A percentile compares a stretch with the other conserved stretches of the same genome.
These are phyloP conservation scores for Leccinum uliginosum DNA, from an alignment of 768 basidiomycete species.

Conservation along the genomic window DNA sequence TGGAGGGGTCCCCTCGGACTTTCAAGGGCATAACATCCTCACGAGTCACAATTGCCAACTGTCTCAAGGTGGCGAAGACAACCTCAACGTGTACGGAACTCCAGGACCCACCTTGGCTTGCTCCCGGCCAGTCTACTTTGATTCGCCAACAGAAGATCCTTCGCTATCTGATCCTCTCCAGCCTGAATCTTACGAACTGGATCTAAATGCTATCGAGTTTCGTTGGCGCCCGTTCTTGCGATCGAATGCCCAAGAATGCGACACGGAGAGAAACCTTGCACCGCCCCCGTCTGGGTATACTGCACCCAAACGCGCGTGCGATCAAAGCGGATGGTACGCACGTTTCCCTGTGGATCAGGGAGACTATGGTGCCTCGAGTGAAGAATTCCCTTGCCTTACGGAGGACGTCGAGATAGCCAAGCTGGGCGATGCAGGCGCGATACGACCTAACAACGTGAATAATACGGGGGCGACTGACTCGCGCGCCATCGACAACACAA, in stretches of 20 bases:
- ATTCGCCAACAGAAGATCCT: constrained; percentile 50
- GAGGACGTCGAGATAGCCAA: constrained; percentile 9
- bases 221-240: constrained; percentile 50
- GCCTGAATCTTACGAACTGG: constrained; percentile 34
- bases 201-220: constrained; percentile 45
- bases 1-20: constrained; percentile 12
- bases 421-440: background rate
- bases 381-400: constrained; percentile 8
- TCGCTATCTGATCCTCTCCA: constrained; percentile 36
- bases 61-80: constrained; percentile 1
- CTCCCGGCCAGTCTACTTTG: constrained; percentile 42
- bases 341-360: constrained; percentile 9
- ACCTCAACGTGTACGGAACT: constrained; percentile 35
- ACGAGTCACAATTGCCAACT: background rate
- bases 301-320: constrained; percentile 7
- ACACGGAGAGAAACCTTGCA: background rate
- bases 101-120: constrained; percentile 42
- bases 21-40: constrained; percentile 3
- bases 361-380: constrained; percentile 6
- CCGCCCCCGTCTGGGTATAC: background rate
- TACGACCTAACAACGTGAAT: constrained; percentile 9
- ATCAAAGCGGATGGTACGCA: constrained; percentile 17
- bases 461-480: background rate
- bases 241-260: constrained; percentile 15
- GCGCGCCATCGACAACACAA: background rate